Evolutionary conservation across 2,329 filamentous ascomycete species (phyloP).

Genomic region (Lachnellula subtilissima): DNA sequence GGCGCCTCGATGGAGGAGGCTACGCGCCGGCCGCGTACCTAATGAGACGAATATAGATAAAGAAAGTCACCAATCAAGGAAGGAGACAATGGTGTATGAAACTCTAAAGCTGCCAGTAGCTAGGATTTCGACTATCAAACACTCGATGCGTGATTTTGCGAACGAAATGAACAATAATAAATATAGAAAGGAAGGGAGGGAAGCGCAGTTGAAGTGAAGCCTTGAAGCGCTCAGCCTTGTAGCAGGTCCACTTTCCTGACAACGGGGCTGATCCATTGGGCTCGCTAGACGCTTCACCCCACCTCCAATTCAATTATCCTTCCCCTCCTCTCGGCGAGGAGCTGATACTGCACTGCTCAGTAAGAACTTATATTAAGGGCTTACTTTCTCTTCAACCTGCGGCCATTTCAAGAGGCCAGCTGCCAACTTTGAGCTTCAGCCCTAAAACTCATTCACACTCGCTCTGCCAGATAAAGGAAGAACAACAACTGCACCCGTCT

Average conservation of each 20-base stretch:
- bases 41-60: constrained; percentile 10
- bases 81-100: not conserved
- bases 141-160: not conserved
- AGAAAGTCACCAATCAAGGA: constrained; percentile 1
- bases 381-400: constrained; percentile 7
- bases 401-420: constrained; percentile 11
- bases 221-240: constrained; percentile 4
- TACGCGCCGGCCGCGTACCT: constrained; percentile 4
- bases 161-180: not conserved
- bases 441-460: not conserved
- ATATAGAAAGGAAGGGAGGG: not conserved
- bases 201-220: not conserved
- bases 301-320: not conserved
- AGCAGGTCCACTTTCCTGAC: not conserved
- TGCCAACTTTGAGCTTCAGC: not conserved
- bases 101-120: not conserved
- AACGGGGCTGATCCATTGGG: not conserved
- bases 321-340: not conserved
- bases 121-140: not conserved
- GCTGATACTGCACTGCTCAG: constrained; percentile 2
- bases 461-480: constrained; percentile 9
- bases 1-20: not conserved
- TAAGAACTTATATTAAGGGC: constrained; percentile 13
- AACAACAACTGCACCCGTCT: not conserved
- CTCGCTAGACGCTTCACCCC: constrained; percentile 1